Base-by-base conservation (phyloP, 495 filamentous ascomycete genomes). In the Cladorrhinum samala region DNA sequence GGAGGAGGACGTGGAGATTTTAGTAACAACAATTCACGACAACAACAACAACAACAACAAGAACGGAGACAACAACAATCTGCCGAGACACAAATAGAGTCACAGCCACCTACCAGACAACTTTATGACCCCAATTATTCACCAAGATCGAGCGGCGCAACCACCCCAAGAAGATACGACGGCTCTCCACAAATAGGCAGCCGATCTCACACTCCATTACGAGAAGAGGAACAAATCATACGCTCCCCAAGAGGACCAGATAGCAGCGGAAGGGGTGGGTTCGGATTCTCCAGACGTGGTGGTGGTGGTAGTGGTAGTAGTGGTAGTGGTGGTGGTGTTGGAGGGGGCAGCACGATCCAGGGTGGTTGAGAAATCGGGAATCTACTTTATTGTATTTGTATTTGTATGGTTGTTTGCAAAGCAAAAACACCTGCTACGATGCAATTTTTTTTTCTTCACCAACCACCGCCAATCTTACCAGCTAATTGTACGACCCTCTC, bases 401-500 rank as follows among this genome's bases (percentile, higher is more conserved):
- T n/a, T n/a, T n/a, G n/a, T n/a, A n/a, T n/a, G n/a, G n/a, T n/a
- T n/a, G n/a, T n/a, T n/a, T n/a, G n/a, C n/a, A n/a, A n/a, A n/a
- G n/a, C n/a, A n/a, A n/a, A n/a, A n/a, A n/a, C 23, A 18, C 64
- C 21, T 62, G 60, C 41, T 64, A 57, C 16, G 60, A 59, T 61
- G 75, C 71, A 76, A 61, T 55, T 11, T 55, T 14, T 48, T 27
- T 52, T 49, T 45, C 14, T 48, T 56, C 39, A 97, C 93, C 93
- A 98, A 9, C 93, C 93, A 42, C 93, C 92, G 47, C 91, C 93
- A 40, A 91, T 88, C 73, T 91, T 95, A 46, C 89, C 86, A 19
- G 93, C 94, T 61, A 98, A 74, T 62, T 94, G 90, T 43, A 89
- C 84, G 16, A 93, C 91, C 49, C 85, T 81, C 53, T 90, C 83